Evolutionary conservation across 2,329 filamentous ascomycete genomes (phyloP), one percentile per base, ranked within the genome.

Genomic region (Clonostachys byssicola): DNA sequence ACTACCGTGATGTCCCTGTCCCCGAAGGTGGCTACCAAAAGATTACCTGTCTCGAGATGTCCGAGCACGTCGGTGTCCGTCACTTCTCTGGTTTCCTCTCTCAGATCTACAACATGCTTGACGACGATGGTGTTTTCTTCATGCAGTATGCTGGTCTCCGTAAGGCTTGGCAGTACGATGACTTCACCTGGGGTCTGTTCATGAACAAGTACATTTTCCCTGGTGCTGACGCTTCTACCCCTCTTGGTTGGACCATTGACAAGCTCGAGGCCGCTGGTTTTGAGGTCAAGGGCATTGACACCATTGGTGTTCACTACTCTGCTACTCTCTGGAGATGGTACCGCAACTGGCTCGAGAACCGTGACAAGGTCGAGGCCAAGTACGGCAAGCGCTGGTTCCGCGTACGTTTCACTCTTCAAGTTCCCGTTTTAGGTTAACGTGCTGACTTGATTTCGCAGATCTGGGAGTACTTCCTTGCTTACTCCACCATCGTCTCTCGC

Each of bases 131-230:
- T 67, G 82, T 90, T 55, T 95, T 97, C 77, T 96, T 94, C 81
- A 79, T 97, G 51, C 94, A 97, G 71, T 91, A 95, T 59, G 91
- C 92, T 59, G 94, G 94, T 72, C 81, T 99, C 52, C 87, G 94
- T 59, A 95, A 95, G 76, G 77, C 80, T 54, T 97, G 94, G 94
- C 94, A 97, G 71, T 97, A 96, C 64, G 92, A 97, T 77, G 92
- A 97, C 72, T 81, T 96, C 45, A 88, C 92, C 68, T 97, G 94
- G 94, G 94, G 94, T 66, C 80, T 97, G 42, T 97, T 96, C 81
- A 95, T 97, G 91, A 97, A 97, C 85, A 96, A 96, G 77, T 96
- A 97, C 71, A 80, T 97, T 67, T 97, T 97, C 81, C 94, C 92
- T 34, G 94, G 94, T 65, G 94, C 94, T 45, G 94, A 97, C 65